Conservation (phyloP, 1,139 yeast genomes). For the Blastobotrys indianensis region DNA sequence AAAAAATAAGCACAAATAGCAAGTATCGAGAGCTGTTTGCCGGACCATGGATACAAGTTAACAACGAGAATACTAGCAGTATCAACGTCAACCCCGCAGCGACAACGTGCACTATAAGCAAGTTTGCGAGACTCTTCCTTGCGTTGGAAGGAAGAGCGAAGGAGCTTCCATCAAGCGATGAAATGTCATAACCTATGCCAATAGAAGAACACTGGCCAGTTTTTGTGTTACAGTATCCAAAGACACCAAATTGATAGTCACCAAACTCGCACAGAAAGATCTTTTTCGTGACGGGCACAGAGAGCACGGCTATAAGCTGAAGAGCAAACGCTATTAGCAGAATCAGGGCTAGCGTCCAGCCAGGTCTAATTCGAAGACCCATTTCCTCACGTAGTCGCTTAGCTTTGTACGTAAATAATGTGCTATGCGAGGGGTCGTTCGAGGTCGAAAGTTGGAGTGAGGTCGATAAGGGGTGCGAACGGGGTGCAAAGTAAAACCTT, state of each 20-base stretch:
- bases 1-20: slow-evolving; percentile 38
- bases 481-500: no score
- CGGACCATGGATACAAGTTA: slow-evolving; percentile 39
- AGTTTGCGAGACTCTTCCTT: slow-evolving; percentile 60
- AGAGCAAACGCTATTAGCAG: slow-evolving; percentile 46
- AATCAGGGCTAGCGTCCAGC: slow-evolving; percentile 38
- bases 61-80: slow-evolving; percentile 36
- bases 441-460: no score
- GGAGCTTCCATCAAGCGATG: slow-evolving; percentile 33
- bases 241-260: slow-evolving; percentile 68
- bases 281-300: slow-evolving; percentile 56
- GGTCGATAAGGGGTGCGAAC: no score
- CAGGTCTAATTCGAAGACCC: slow-evolving; percentile 35
- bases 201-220: slow-evolving; percentile 45
- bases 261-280: slow-evolving; percentile 47
- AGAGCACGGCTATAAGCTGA: slow-evolving; percentile 48
- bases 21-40: slow-evolving; percentile 35
- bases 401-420: neutral
- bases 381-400: slow-evolving; percentile 16
- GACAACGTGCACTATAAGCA: slow-evolving; percentile 74
- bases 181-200: slow-evolving; percentile 44
- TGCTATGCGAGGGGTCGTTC: no score
- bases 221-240: slow-evolving; percentile 62
- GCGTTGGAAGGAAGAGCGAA: slow-evolving; percentile 52
- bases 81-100: slow-evolving; percentile 73